A percentile compares a stretch with the other conserved stretches of the same genome.
Evolutionary conservation across 139 green algal species (phyloP).

Genomic region (Coelastrella sp.): DNA sequence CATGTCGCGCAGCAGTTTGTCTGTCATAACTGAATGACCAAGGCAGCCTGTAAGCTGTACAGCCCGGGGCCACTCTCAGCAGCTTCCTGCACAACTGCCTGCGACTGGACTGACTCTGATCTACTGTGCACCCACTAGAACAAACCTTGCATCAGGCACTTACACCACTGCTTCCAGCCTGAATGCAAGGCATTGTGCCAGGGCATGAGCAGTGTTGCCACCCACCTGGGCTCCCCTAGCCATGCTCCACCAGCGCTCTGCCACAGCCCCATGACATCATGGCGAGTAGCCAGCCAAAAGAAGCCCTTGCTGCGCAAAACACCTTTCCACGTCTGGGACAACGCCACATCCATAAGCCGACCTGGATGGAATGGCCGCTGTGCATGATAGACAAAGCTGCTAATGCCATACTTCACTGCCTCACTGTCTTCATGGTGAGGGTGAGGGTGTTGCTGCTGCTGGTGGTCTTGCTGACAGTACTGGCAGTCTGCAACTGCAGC

Average conservation of each 20-base stretch:
- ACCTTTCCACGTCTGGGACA: slow-evolving; percentile 58
- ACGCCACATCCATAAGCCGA: slow-evolving; percentile 58
- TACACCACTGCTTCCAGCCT: background rate
- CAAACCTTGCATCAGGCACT: too few relatives aligned
- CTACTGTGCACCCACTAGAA: too few relatives aligned
- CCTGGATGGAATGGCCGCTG: slow-evolving; percentile 68
- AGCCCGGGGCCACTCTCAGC: too few relatives aligned
- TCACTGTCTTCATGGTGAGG: slow-evolving; percentile 47
- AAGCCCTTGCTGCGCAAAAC: slow-evolving; percentile 75
- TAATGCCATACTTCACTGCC: slow-evolving; percentile 63
- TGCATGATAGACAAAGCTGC: slow-evolving; percentile 71
- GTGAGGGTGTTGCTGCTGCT: slow-evolving; percentile 53
- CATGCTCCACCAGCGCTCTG: slow-evolving; percentile 66
- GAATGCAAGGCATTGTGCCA: background rate
- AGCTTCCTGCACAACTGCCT: background rate
- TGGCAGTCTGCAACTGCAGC: slow-evolving; percentile 34
- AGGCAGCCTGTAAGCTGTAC: too few relatives aligned
- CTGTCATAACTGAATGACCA: too few relatives aligned
- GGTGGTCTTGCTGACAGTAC: slow-evolving; percentile 2
- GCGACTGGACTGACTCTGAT: background rate
- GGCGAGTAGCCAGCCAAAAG: slow-evolving; percentile 72
- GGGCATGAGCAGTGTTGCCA: background rate
- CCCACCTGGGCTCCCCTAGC: slow-evolving; percentile 68
- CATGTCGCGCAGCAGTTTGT: too few relatives aligned
- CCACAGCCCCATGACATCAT: slow-evolving; percentile 71